Base-by-base conservation (phyloP, 257 asterid species). In the Solanum gracilifrons region DNA sequence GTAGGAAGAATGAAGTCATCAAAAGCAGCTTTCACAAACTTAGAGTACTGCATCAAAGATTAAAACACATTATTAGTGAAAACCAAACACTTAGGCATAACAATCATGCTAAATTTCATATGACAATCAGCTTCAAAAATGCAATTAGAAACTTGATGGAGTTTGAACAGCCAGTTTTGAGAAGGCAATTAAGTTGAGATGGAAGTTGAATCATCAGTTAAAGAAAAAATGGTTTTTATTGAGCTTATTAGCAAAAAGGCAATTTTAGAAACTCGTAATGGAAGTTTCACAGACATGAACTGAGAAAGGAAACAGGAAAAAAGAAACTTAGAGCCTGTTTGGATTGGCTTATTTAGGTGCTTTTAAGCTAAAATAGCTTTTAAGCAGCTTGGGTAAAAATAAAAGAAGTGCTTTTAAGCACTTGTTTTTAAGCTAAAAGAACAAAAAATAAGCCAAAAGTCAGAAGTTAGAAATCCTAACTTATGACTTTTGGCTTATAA, bases 1-100 rank as follows among this genome's bases (percentile, higher is more conserved):
- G 98, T 96, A 36, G 99, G 99, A 90, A 96, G 98, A 89, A 97
- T 96, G 90, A 97, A 97, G 89, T 97, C 99, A 83, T 97, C 99
- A n/a, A 97, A 97, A 84, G 99, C 99, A 71, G 99, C 98, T 93
- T 97, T 97, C 80, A 97, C 99, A 86, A 97, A 97, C 89, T 96
- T 97, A 25, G 99, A 96, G 90, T 97, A 97, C 99, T 97, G 98
- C 94, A 90, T 76, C 87, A 76, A 76, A 90, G 72, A 90, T 71
- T 84, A 87, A 72, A 55, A 74, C 80, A 80, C 60, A 75, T 66
- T 72, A 89, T 89, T 89, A 3, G 12, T 87, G 80, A 86, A 39
- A 86, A 86, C 74, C 16, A 35, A 39, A 86, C 31, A 84, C 39
- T 46, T 18, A 13, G 21, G 35, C 9, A 77, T 25, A 15, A 41